These are phyloP conservation scores for Cyclotella distinguenda DNA, from an alignment of 108 stramenopile genomes.

Conservation along the genomic window DNA sequence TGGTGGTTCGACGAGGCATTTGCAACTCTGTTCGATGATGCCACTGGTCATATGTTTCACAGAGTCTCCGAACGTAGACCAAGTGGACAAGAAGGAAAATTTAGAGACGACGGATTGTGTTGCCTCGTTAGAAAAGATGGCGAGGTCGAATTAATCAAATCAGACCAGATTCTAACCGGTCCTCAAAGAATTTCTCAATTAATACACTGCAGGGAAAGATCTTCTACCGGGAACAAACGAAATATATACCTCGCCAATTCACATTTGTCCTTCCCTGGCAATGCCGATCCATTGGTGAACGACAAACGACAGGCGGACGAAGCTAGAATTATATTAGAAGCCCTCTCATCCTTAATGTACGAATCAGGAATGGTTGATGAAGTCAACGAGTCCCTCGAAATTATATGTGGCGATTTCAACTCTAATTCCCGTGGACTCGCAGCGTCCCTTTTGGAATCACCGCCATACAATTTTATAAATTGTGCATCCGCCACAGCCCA, in stretches of 20 bases:
- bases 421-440: conserved; percentile 43
- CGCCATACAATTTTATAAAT: conserved; percentile 36
- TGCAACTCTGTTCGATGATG: conserved; percentile 30
- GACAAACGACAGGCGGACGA: conserved; percentile 32
- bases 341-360: conserved; percentile 10
- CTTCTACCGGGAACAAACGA: not conserved
- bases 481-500: conserved; percentile 42
- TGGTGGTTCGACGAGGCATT: conserved; percentile 47
- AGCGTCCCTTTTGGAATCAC: conserved; percentile 28
- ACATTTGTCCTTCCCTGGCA: conserved; percentile 41
- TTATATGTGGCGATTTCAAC: conserved; percentile 49
- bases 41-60: conserved; percentile 26
- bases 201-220: conserved; percentile 32
- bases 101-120: conserved; percentile 47
- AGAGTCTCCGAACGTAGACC: conserved; percentile 43
- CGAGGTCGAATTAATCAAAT: conserved; percentile 27
- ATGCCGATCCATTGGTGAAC: conserved; percentile 22
- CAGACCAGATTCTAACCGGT: conserved; percentile 26
- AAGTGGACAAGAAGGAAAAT: conserved; percentile 1
- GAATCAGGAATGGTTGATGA: not conserved
- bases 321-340: conserved; percentile 29
- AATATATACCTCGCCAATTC: conserved; percentile 38
- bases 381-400: conserved; percentile 18
- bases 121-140: conserved; percentile 32
- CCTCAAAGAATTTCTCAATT: conserved; percentile 49